phyloP scores from a whole-genome alignment of 2,329 filamentous ascomycete species.

The Geoglossum cookeanum region DNA sequence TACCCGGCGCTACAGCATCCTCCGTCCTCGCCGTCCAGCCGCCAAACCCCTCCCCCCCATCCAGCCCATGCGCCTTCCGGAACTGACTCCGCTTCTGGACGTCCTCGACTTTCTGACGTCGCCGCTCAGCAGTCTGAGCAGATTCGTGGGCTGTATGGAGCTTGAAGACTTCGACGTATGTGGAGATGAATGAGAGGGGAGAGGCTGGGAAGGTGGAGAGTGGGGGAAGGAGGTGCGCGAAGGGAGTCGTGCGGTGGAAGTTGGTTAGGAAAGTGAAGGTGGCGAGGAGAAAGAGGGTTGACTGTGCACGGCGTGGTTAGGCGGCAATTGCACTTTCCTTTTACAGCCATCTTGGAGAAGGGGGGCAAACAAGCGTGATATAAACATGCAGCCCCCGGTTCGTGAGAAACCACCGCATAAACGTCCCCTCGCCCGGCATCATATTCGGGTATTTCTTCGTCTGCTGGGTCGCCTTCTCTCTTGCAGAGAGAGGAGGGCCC shows the following conservation, averaged over 20 bases:
- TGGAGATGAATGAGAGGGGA: conserved; percentile 46
- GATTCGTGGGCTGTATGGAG: conserved; percentile 59
- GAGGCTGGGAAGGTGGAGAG: conserved; percentile 47
- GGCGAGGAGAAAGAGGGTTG: conserved; percentile 50
- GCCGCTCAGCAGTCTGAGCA: conserved; percentile 47
- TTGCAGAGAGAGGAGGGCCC: conserved; percentile 47
- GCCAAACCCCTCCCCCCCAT: conserved; percentile 38
- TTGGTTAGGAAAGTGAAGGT: conserved; percentile 56
- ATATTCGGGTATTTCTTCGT: conserved; percentile 67
- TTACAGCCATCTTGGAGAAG: neutral
- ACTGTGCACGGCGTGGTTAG: conserved; percentile 20
- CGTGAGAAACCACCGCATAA: conserved; percentile 69
- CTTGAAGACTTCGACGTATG: conserved; percentile 51
- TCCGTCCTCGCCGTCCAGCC: conserved; percentile 25
- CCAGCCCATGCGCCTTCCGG: conserved; percentile 67
- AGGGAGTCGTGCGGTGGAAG: conserved; percentile 63
- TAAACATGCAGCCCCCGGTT: conserved; percentile 57
- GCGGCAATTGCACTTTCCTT: neutral
- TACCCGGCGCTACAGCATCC: conserved; percentile 20
- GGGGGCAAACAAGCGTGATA: conserved; percentile 55
- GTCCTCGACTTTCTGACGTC: conserved; percentile 61
- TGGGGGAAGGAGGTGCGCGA: conserved; percentile 57
- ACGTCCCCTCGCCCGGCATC: conserved; percentile 68
- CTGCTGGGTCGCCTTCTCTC: conserved; percentile 46
- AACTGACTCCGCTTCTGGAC: conserved; percentile 73